Conservation (phyloP, 768 basidiomycete genomes). For the Tylopilus sp. region DNA sequence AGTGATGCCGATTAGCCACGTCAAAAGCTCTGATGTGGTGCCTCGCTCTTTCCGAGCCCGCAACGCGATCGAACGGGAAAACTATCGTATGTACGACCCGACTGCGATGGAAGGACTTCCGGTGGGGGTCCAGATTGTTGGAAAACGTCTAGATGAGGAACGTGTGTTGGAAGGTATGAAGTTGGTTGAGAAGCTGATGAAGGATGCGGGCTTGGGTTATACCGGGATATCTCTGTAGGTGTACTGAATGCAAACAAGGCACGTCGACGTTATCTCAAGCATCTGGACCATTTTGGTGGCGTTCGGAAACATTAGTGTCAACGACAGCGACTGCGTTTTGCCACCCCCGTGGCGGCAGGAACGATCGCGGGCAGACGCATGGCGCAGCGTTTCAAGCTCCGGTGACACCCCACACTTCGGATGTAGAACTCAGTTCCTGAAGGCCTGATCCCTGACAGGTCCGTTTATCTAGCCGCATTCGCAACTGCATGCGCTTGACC, state of each 20-base stretch:
- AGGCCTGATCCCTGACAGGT: too few relatives aligned
- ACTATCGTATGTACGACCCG: slow-evolving; percentile 41
- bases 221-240: slow-evolving; percentile 21
- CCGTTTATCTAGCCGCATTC: too few relatives aligned
- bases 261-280: not conserved
- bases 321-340: too few relatives aligned
- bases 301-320: too few relatives aligned
- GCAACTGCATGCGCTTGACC: too few relatives aligned
- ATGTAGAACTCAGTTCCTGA: too few relatives aligned
- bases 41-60: slow-evolving; percentile 23
- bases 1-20: slow-evolving; percentile 43
- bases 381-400: not conserved
- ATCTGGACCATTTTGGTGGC: not conserved
- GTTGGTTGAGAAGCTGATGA: slow-evolving; percentile 33
- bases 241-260: not conserved
- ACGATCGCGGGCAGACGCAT: too few relatives aligned
- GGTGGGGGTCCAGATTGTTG: slow-evolving; percentile 42
- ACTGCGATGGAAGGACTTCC: slow-evolving; percentile 43
- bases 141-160: slow-evolving; percentile 45
- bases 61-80: slow-evolving; percentile 37
- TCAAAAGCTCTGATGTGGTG: slow-evolving; percentile 35
- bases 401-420: not conserved
- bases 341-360: too few relatives aligned
- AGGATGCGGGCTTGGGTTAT: slow-evolving; percentile 22
- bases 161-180: slow-evolving; percentile 45